phyloP scores from a whole-genome alignment of 345 rosid species.

The Populus davidiana region DNA sequence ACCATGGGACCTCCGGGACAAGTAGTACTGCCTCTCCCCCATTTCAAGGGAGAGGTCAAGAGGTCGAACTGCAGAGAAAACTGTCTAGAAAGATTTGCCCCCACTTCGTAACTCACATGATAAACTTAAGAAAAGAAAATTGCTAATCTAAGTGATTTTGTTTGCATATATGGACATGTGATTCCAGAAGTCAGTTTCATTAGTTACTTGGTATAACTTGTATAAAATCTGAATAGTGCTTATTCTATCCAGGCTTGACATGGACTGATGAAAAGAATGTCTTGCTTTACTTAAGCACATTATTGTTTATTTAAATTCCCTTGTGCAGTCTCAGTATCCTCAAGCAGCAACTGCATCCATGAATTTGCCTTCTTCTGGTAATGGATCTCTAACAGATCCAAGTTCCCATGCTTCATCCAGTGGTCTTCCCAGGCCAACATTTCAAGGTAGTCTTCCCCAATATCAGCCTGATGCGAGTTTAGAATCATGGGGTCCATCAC shows the following conservation, averaged over 20 bases:
- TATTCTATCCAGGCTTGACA: background rate
- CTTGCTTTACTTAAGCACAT: background rate
- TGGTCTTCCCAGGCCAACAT: slow-evolving; percentile 30
- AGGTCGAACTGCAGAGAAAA: background rate
- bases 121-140: background rate
- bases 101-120: background rate
- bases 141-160: background rate
- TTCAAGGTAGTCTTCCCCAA: slow-evolving; percentile 32
- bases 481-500: slow-evolving; percentile 33
- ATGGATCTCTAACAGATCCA: slow-evolving; percentile 24
- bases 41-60: background rate
- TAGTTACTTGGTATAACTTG: background rate
- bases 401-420: slow-evolving; percentile 19
- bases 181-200: background rate
- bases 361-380: slow-evolving; percentile 31
- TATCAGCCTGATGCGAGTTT: slow-evolving; percentile 34
- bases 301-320: background rate
- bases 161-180: background rate
- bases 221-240: background rate
- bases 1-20: background rate
- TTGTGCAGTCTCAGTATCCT: slow-evolving; percentile 43
- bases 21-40: background rate
- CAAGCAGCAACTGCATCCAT: slow-evolving; percentile 26
- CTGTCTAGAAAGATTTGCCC: background rate
- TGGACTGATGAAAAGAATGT: background rate